Base-by-base conservation (phyloP, 306 rosid species). In the Trifolium fragiferum region DNA sequence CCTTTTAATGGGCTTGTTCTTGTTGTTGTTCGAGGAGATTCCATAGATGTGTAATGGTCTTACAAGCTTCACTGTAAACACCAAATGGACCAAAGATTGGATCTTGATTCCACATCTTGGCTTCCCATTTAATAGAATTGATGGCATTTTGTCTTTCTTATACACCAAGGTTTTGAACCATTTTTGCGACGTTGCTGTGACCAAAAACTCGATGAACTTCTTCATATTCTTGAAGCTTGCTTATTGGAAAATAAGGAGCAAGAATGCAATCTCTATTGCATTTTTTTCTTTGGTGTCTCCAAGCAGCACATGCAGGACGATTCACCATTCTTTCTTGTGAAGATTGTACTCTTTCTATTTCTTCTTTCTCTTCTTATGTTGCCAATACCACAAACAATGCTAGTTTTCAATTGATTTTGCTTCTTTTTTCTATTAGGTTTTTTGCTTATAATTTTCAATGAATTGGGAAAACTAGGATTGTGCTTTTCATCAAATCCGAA, bases 71-170 rank as follows among this genome's bases (percentile, higher is more conserved):
- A 2, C 32, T 69, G 47, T 30, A 54, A 3, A 66, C 76, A 38
- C 76, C 76, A 10, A 54, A 35, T 8, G 76, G 76, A 4, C 76
- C 76, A 55, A 0, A 25, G 16, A 54, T 49, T 8, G 76, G 76
- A 46, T 55, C 51, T 19, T 37, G 20, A 8, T 10, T 27, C 76
- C 76, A 71, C 66, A 71, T 71, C 21, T 20, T 3, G 4, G 76
- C 76, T 38, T 71, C 76, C 76, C 66, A 71, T 23, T 55, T 15
- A 20, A 71, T 37, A 14, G 76, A 71, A 1, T 20, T 20, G 14
- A 71, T 10, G 6, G 66, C 76, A 37, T 55, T 14, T 71, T 38
- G 15, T 54, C 76, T 54, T 12, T 5, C 76, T 71, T 70, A 66
- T 8, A 37, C 23, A 2, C 20, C 70, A 70, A 70, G 75, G 0